Percentiles rank a stretch among this genome's conserved stretches.
phyloP scores from a whole-genome alignment of 176 grass and related monocot species.

The Bolboschoenus planiculmis region DNA sequence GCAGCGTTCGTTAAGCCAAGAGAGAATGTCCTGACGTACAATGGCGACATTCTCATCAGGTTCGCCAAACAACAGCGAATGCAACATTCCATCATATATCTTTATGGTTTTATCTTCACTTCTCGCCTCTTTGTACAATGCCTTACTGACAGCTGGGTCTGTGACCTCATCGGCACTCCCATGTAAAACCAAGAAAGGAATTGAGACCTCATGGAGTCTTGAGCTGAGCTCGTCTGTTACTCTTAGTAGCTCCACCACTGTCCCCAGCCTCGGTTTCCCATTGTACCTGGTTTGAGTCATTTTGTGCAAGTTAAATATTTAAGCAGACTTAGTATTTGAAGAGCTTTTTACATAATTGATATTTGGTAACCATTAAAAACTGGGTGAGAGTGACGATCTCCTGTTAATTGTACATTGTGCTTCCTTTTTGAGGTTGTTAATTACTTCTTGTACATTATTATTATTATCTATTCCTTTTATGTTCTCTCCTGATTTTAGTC shows the following conservation, averaged over 20 bases:
- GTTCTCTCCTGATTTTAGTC: background rate
- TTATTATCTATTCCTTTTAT: background rate
- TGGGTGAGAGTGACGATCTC: background rate
- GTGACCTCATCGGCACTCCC: constrained; percentile 89
- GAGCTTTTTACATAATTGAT: background rate
- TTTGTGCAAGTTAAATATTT: background rate
- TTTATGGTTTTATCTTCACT: constrained; percentile 88
- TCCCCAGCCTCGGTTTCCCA: constrained; percentile 74
- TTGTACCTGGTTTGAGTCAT: constrained; percentile 18
- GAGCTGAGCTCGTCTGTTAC: constrained; percentile 55
- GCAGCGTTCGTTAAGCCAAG: constrained; percentile 69
- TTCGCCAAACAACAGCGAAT: constrained; percentile 82
- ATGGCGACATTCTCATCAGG: constrained; percentile 62
- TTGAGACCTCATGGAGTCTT: constrained; percentile 52
- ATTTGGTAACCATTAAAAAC: background rate
- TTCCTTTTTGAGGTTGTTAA: background rate
- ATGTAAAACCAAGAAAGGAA: constrained; percentile 92
- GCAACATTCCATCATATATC: constrained; percentile 92
- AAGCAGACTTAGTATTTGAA: background rate
- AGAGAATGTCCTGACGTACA: constrained; percentile 64
- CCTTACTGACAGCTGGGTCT: constrained; percentile 65
- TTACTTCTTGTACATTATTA: background rate
- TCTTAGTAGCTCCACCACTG: constrained; percentile 64
- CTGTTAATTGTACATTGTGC: background rate
- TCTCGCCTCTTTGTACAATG: constrained; percentile 52